Percentiles rank a stretch among this genome's conserved stretches.
phyloP scores from a whole-genome alignment of 164 flowering plant species.

The Vitis labrusca region DNA sequence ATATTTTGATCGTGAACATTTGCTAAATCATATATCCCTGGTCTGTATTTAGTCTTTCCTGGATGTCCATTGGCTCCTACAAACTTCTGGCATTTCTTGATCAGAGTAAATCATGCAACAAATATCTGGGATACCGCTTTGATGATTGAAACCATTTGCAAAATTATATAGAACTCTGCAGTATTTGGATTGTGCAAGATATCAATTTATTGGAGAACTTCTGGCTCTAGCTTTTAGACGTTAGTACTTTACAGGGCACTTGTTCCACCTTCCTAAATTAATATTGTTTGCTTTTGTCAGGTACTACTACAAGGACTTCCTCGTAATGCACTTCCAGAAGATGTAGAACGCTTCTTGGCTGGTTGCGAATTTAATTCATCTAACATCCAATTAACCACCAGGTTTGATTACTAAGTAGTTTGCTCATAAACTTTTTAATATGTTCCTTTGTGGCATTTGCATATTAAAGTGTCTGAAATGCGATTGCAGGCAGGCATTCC shows the following conservation, averaged over 20 bases:
- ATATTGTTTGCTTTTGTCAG: conserved; percentile 27
- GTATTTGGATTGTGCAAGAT: not conserved
- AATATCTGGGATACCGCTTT: not conserved
- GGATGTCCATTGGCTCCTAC: no score
- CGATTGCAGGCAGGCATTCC: conserved; percentile 33
- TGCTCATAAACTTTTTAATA: not conserved
- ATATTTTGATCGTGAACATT: no score
- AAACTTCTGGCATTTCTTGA: not conserved
- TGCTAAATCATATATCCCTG: no score
- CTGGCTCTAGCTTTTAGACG: not conserved
- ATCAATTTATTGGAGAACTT: not conserved
- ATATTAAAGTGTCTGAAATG: not conserved
- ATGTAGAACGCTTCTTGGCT: conserved; percentile 66
- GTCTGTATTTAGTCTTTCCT: no score
- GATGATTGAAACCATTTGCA: not conserved
- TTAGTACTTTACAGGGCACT: no score
- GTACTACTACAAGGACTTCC: conserved; percentile 68
- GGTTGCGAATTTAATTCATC: conserved; percentile 57
- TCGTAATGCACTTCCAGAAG: conserved; percentile 47
- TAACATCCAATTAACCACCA: conserved; percentile 29
- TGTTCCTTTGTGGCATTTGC: not conserved
- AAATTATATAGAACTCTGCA: not conserved
- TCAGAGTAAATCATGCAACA: not conserved
- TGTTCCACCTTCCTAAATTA: not conserved
- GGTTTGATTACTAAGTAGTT: conserved; percentile 30